Base-by-base conservation (phyloP, 106 monocot genomes). In the Narthecium ossifragum region DNA sequence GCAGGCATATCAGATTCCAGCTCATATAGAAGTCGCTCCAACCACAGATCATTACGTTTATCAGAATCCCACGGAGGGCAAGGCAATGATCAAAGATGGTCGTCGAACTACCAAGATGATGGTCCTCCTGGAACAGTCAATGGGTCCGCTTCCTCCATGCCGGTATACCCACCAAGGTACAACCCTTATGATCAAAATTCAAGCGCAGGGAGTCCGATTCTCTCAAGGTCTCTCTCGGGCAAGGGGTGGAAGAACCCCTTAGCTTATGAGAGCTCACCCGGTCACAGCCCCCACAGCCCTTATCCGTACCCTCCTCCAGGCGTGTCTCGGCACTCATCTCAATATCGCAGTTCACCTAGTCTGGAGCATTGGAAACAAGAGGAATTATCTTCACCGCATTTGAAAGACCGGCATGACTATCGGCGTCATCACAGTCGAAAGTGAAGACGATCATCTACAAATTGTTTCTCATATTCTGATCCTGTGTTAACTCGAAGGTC, bases 211-310 rank as follows among this genome's bases (percentile, higher is more conserved):
- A 84, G 75, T 9, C 84, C 80, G 6, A 63, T 17, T 53, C 46
- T 78, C 20, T 66, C 75, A 14, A 77, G 88, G 51, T 89, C 82
- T 34, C 58, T 64, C 20, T 76, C 85, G 3, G 93, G 89, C 10
- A 69, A 74, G 52, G 73, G 77, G 10, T 71, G 82, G 76, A 59
- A 48, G 48, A 73, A 61, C 31, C 49, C 68, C 2, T 9, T 63
- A 7, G 22, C 31, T 38, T 57, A 75, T 45, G 77, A 79, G 4
- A 61, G 54, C 37, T 60, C 73, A 11, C 63, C 66, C 26, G 43
- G 51, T 31, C 60, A 76, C 24, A 56, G 67, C 24, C 61, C 68
- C 17, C 73, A 57, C 25, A 74, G 59, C 34, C 71, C 73, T 1
- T 37, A 58, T 33, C 58, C 78, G 1, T 68, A 76, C 58, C 18